A percentile compares a stretch with the other conserved stretches of the same genome.
These are phyloP conservation scores for Alternaria burnsii DNA, from an alignment of 2,329 filamentous ascomycete species.

Conservation along the genomic window DNA sequence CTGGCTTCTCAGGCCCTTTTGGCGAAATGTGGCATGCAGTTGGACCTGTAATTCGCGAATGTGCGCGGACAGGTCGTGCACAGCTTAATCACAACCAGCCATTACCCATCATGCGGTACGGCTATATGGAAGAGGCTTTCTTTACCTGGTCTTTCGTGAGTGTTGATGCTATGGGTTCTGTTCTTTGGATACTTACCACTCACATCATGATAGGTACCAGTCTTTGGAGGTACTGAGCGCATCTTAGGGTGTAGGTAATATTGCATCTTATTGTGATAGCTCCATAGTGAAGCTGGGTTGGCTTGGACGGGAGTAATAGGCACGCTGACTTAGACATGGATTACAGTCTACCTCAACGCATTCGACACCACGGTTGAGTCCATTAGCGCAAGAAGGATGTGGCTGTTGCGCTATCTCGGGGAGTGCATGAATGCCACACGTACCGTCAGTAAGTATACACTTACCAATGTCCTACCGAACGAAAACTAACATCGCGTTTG, in stretches of 20 bases:
- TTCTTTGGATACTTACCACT: background rate
- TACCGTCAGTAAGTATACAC: conserved; percentile 24
- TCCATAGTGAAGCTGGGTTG: background rate
- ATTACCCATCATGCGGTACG: conserved; percentile 40
- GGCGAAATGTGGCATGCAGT: conserved; percentile 53
- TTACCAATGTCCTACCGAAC: background rate
- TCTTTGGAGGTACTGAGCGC: conserved; percentile 50
- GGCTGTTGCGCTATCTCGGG: conserved; percentile 51
- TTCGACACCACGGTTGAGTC: conserved; percentile 53
- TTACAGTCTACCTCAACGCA: conserved; percentile 38
- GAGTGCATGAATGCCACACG: conserved; percentile 45
- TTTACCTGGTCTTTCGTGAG: conserved; percentile 54
- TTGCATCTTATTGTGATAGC: background rate
- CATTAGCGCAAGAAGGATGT: conserved; percentile 49
- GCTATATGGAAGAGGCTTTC: conserved; percentile 47
- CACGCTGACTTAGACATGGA: conserved; percentile 11
- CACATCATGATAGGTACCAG: conserved; percentile 34
- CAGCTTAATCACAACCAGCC: conserved; percentile 41
- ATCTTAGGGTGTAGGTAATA: conserved; percentile 37
- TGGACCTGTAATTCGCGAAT: conserved; percentile 41
- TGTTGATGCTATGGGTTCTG: background rate
- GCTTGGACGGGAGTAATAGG: conserved; percentile 23
- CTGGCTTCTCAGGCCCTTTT: conserved; percentile 46
- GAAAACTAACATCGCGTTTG: background rate
- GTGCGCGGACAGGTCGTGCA: conserved; percentile 40